These are phyloP conservation scores for Ensete glaucum DNA, from an alignment of 176 grass and related monocot genomes.

Conservation along the genomic window DNA sequence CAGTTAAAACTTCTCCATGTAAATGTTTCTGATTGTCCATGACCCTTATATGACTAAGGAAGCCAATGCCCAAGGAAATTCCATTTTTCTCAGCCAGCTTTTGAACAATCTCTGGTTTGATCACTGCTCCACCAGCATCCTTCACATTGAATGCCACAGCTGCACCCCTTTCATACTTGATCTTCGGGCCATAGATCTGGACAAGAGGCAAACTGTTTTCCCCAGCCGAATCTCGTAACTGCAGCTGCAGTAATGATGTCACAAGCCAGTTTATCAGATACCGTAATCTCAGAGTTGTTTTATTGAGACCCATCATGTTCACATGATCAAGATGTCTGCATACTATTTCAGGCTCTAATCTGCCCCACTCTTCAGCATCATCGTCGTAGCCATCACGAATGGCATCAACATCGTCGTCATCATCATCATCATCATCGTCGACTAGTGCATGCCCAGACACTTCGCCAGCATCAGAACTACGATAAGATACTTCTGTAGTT, in stretches of 20 bases:
- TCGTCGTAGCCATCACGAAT: conserved; percentile 50
- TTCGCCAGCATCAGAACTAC: conserved; percentile 62
- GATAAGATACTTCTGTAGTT: conserved; percentile 32
- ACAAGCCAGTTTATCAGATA: conserved; percentile 98
- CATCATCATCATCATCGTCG: conserved; percentile 22
- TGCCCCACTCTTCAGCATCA: conserved; percentile 43
- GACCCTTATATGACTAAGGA: conserved; percentile 80
- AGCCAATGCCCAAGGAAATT: conserved; percentile 69
- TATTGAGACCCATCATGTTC: conserved; percentile 84
- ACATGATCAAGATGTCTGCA: conserved; percentile 92
- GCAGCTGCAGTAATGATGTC: conserved; percentile 78
- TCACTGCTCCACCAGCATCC: conserved; percentile 42
- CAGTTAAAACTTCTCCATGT: conserved; percentile 43
- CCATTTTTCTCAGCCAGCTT: conserved; percentile 85
- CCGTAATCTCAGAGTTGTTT: conserved; percentile 87
- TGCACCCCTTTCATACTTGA: conserved; percentile 94
- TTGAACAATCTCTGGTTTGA: conserved; percentile 72
- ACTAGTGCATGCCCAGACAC: conserved; percentile 51
- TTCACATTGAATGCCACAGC: conserved; percentile 97
- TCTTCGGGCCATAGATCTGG: conserved; percentile 91
- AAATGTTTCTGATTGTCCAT: conserved; percentile 48
- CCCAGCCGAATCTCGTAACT: conserved; percentile 54
- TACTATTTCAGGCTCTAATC: conserved; percentile 76
- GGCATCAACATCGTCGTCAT: conserved; percentile 23
- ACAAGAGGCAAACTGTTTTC: conserved; percentile 52